phyloP scores from a whole-genome alignment of 2,329 filamentous ascomycete genomes.

The Metarhizium anisopliae region DNA sequence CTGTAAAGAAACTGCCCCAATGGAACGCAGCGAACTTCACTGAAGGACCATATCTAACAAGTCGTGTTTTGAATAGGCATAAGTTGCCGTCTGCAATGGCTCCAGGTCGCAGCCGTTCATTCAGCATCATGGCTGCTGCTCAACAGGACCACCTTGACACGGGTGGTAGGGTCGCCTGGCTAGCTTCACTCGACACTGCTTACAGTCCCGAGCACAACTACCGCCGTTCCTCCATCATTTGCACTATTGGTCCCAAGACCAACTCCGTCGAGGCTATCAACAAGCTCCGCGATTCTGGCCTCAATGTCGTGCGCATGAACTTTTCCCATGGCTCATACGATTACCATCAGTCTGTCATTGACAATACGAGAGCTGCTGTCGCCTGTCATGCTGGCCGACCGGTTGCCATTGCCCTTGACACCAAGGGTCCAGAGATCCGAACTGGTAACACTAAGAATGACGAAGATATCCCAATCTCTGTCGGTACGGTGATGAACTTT shows the following conservation, averaged over 20 bases:
- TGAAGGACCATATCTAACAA: not conserved
- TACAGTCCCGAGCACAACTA: slow-evolving; percentile 81
- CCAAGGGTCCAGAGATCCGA: slow-evolving; percentile 54
- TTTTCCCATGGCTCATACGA: slow-evolving; percentile 77
- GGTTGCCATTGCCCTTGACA: slow-evolving; percentile 86
- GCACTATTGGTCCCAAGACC: slow-evolving; percentile 98
- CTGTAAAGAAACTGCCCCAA: not conserved
- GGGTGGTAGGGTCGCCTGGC: slow-evolving; percentile 60
- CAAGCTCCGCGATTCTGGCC: slow-evolving; percentile 76
- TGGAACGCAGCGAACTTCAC: not conserved
- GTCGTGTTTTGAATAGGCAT: slow-evolving; percentile 5
- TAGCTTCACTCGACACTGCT: slow-evolving; percentile 73
- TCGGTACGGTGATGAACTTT: slow-evolving; percentile 82
- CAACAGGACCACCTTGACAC: slow-evolving; percentile 81
- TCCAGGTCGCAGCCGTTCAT: slow-evolving; percentile 22
- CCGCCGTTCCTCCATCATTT: slow-evolving; percentile 95
- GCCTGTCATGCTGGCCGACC: slow-evolving; percentile 69
- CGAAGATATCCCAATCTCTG: slow-evolving; percentile 79
- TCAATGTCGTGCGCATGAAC: slow-evolving; percentile 99
- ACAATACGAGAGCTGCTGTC: slow-evolving; percentile 87
- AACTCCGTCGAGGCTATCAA: slow-evolving; percentile 98
- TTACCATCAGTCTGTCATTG: slow-evolving; percentile 97
- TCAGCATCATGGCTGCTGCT: slow-evolving; percentile 47
- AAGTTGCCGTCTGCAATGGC: slow-evolving; percentile 20
- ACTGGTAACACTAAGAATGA: slow-evolving; percentile 68